Base-by-base conservation (phyloP, 2,329 filamentous ascomycete genomes). In the Fusarium ramigenum region DNA sequence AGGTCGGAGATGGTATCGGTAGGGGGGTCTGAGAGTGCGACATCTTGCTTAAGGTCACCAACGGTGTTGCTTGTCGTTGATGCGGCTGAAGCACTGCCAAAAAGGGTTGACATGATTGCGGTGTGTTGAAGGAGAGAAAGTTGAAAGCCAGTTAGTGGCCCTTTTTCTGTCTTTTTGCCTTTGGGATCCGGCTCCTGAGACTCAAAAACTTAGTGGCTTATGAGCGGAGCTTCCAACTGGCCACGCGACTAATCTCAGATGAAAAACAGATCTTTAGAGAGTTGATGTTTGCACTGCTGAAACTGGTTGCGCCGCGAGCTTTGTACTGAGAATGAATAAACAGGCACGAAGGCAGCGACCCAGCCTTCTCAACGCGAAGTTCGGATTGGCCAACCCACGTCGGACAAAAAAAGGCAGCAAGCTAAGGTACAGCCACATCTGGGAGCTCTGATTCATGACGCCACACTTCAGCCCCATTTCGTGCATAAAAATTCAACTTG, bases 1-100 rank as follows among this genome's bases (percentile, higher is more conserved):
- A 99, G 88, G 80, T 95, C 94, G 40, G 95, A 95, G 79, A 98
- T 93, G 82, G 93, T 93, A 84, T 99, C 96, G 76, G 94, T 92
- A 28, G 96, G 96, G 19, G 93, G 93, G 73, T 92, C 89, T 68
- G 85, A 88, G 63, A 99, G 86, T 60, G 92, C 88, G 61, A 98
- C 91, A 83, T 99, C 96, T 79, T 95, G 93, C 80, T 93, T 95
- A 67, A 97, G 91, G 79, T 99, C 96, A 77, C 96, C 96, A 12
- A 96, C 91, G 4, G 95, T 96, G 75, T 92, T 93, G 42, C 90
- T 82, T 37, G 90, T 78, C 37, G 91, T 77, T 28, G 90, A 79
- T 12, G 66, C 23, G 36, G 89, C 78, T 39, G 90, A 78, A 54
- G 89, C 78, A 60, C 86, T 79, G 64, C 88, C 87, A 78, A 92